These are phyloP conservation scores for Cornus kousa DNA, from an alignment of 148 eudicot genomes.

Conservation along the genomic window DNA sequence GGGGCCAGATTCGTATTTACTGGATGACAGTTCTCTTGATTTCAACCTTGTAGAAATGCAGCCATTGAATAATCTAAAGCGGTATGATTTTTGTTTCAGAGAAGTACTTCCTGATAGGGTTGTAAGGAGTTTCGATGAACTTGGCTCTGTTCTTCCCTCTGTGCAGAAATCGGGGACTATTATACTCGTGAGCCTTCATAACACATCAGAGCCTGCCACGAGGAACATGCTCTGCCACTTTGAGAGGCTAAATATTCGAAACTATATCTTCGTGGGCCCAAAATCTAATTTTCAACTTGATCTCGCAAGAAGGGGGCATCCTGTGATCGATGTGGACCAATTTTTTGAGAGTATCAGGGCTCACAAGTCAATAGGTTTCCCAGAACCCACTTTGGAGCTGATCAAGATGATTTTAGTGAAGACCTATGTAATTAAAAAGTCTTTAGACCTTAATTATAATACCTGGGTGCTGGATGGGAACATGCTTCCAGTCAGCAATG, in stretches of 20 bases:
- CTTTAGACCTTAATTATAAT: constrained; percentile 56
- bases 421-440: constrained; percentile 46
- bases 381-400: constrained; percentile 30
- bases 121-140: constrained; percentile 46
- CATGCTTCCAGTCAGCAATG: constrained; percentile 42
- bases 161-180: constrained; percentile 54
- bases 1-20: constrained; percentile 82
- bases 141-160: constrained; percentile 46
- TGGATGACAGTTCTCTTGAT: constrained; percentile 49
- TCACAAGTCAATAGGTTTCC: constrained; percentile 24
- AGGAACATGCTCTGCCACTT: constrained; percentile 85
- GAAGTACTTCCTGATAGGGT: constrained; percentile 64
- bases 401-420: constrained; percentile 49
- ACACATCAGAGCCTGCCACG: constrained; percentile 35
- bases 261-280: constrained; percentile 69
- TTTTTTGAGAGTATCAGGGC: constrained; percentile 35
- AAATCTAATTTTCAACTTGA: constrained; percentile 52
- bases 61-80: constrained; percentile 55
- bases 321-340: constrained; percentile 53
- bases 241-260: constrained; percentile 61
- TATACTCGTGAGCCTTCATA: constrained; percentile 47
- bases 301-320: constrained; percentile 87
- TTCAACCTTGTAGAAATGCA: constrained; percentile 44
- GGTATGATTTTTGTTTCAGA: constrained; percentile 96
- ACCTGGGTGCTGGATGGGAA: constrained; percentile 58